Evolutionary conservation across 139 green algal genomes (phyloP).

Genomic region (Desmodesmus armatus): DNA sequence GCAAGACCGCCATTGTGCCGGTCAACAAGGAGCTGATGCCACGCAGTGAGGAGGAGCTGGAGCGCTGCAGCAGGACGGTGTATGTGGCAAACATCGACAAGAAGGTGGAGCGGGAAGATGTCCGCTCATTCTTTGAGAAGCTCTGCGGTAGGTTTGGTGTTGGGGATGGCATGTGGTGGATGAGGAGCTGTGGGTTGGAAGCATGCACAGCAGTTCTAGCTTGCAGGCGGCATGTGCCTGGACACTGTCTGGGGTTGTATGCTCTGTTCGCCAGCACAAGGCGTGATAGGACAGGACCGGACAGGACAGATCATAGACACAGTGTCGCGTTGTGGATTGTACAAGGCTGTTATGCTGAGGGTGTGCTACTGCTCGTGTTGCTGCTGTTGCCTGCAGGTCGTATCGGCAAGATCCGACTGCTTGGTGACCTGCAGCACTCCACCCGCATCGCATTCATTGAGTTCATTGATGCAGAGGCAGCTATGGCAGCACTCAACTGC

Average conservation of each 20-base stretch:
- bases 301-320: neutral
- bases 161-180: neutral
- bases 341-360: no score
- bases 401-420: conserved; percentile 85
- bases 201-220: neutral
- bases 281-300: neutral
- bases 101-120: conserved; percentile 61
- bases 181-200: no score
- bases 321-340: neutral
- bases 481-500: conserved; percentile 90
- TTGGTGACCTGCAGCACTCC: conserved; percentile 90
- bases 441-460: conserved; percentile 98
- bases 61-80: conserved; percentile 80
- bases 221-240: neutral
- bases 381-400: conserved; percentile 66
- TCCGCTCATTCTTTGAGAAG: conserved; percentile 87
- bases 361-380: neutral
- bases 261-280: neutral
- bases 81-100: conserved; percentile 98
- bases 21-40: conserved; percentile 92
- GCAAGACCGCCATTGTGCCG: conserved; percentile 95
- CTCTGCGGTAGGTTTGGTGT: conserved; percentile 79
- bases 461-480: conserved; percentile 85
- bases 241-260: neutral
- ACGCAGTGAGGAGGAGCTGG: conserved; percentile 47